phyloP scores from a whole-genome alignment of 164 flowering plant genomes.

The Macadamia integrifolia region DNA sequence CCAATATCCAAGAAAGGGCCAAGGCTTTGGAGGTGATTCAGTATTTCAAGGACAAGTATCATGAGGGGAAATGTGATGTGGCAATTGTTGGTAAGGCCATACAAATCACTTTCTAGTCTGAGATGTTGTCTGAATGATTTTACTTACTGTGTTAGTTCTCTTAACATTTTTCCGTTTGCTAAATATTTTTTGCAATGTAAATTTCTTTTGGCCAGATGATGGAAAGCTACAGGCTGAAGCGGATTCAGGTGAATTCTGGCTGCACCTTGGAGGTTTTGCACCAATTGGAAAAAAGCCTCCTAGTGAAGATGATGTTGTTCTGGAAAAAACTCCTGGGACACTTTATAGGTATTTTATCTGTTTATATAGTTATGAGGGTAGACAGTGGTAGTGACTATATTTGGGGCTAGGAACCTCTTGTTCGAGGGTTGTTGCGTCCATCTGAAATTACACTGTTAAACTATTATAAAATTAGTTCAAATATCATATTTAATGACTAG shows the following conservation, averaged over 20 bases:
- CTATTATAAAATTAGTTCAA: too few relatives aligned
- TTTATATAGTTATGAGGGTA: background rate
- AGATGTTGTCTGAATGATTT: conserved; percentile 2
- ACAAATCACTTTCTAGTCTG: background rate
- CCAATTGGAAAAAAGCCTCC: conserved; percentile 85
- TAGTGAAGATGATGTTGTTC: conserved; percentile 77
- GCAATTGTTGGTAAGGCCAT: conserved; percentile 81
- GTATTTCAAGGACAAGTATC: conserved; percentile 85
- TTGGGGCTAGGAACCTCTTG: too few relatives aligned
- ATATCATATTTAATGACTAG: too few relatives aligned
- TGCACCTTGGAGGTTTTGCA: conserved; percentile 98
- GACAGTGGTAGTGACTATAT: background rate
- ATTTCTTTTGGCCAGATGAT: conserved; percentile 55
- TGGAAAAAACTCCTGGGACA: conserved; percentile 74
- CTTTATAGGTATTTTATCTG: conserved; percentile 60
- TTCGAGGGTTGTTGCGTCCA: too few relatives aligned
- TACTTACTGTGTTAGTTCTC: background rate
- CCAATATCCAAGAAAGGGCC: conserved; percentile 97
- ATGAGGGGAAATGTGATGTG: conserved; percentile 86
- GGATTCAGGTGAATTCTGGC: conserved; percentile 99
- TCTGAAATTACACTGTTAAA: too few relatives aligned
- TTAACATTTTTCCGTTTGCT: background rate
- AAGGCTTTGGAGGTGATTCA: conserved; percentile 97
- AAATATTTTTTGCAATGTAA: background rate
- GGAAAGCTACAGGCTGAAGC: conserved; percentile 91